Evolutionary conservation across 2,329 filamentous ascomycete genomes (phyloP).

Genomic region (Aureobasidium sp.): DNA sequence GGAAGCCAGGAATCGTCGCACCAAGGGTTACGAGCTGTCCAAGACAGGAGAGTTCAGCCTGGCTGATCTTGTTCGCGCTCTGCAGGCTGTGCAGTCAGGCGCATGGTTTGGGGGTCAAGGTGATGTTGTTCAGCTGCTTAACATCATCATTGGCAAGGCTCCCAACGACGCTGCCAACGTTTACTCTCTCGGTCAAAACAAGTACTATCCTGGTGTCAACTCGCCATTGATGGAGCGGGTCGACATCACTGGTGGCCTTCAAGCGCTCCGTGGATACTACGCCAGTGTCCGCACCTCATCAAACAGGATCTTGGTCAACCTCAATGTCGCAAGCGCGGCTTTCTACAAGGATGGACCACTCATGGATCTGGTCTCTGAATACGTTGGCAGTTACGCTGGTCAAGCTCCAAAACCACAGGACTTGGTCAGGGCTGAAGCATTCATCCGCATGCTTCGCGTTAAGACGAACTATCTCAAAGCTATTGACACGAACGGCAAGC

Average conservation of each 20-base stretch:
- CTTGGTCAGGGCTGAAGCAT: conserved; percentile 21
- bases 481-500: conserved; percentile 2
- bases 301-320: conserved; percentile 50
- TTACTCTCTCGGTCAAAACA: conserved; percentile 44
- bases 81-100: conserved; percentile 28
- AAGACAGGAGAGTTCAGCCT: conserved; percentile 28
- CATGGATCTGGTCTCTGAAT: conserved; percentile 27
- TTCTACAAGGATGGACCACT: conserved; percentile 41
- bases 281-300: conserved; percentile 52
- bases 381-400: conserved; percentile 17
- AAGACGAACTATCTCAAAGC: conserved; percentile 29
- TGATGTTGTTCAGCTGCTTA: conserved; percentile 49
- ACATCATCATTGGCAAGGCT: conserved; percentile 46
- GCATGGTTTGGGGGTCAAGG: conserved; percentile 35
- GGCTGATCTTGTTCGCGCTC: conserved; percentile 37
- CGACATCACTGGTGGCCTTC: conserved; percentile 43
- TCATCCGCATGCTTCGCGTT: conserved; percentile 35
- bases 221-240: conserved; percentile 25
- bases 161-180: conserved; percentile 35
- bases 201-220: conserved; percentile 38
- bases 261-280: conserved; percentile 53
- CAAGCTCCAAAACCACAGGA: not conserved
- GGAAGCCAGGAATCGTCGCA: conserved; percentile 22
- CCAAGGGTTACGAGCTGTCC: conserved; percentile 30
- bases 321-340: conserved; percentile 52